Evolutionary conservation across 2,329 filamentous ascomycete genomes (phyloP).

Genomic region (Teratosphaeria nubilosa): DNA sequence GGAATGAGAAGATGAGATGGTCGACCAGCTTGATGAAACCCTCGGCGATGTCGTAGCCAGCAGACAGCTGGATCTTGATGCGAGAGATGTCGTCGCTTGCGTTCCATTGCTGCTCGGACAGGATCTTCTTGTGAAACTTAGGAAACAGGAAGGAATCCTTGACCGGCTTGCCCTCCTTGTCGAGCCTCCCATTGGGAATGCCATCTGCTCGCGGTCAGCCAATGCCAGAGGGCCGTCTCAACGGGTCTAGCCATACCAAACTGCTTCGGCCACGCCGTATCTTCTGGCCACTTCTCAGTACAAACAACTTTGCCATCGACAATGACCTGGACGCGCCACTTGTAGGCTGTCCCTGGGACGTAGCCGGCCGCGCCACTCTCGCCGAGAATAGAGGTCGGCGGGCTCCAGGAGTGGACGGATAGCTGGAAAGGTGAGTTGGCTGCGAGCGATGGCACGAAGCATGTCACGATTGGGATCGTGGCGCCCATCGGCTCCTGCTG

Average conservation of each 20-base stretch:
- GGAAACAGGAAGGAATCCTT: conserved; percentile 55
- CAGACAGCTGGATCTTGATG: conserved; percentile 66
- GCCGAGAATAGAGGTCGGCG: conserved; percentile 27
- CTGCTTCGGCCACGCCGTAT: conserved; percentile 43
- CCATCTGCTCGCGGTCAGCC: background rate
- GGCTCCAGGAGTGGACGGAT: conserved; percentile 66
- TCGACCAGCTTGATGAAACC: conserved; percentile 59
- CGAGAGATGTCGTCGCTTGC: conserved; percentile 61
- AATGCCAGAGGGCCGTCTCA: background rate
- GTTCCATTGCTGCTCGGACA: conserved; percentile 62
- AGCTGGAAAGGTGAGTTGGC: conserved; percentile 54
- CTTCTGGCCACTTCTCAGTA: conserved; percentile 42
- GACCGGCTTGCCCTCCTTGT: background rate
- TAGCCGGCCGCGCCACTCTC: conserved; percentile 1
- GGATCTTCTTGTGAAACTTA: conserved; percentile 56
- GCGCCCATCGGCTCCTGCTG: conserved; percentile 1
- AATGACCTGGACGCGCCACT: conserved; percentile 46
- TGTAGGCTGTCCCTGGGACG: conserved; percentile 2
- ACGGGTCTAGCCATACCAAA: conserved; percentile 32
- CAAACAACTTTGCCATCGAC: conserved; percentile 53
- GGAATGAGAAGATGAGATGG: conserved; percentile 69
- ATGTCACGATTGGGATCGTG: conserved; percentile 40
- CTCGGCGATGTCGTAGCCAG: conserved; percentile 45
- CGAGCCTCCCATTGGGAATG: background rate
- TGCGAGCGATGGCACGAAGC: conserved; percentile 58